Evolutionary conservation across 768 basidiomycete species (phyloP), one percentile per base, ranked within the genome.

Genomic region (Lentinula detonsa): DNA sequence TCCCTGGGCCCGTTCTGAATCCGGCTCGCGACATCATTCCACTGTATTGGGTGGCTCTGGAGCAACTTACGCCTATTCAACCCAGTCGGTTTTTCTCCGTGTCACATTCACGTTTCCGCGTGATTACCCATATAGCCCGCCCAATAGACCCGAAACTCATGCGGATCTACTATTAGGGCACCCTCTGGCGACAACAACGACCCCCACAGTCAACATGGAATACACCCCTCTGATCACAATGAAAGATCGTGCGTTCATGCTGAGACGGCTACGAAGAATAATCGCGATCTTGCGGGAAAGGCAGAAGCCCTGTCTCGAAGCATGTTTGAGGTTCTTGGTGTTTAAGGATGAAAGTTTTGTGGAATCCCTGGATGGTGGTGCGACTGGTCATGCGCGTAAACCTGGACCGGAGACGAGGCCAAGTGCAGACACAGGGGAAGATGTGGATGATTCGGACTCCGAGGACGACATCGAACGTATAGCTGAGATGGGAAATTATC

Each of bases 61-160:
- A 31, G 55, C 55, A 28, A 56, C 55, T 23, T 56, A 56, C 21
- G 39, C 55, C 6, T 56, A 56, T n/a, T 56, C 55, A 13, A 56
- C 55, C 18, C 55, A 56, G 33, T 88, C 87, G 18, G 89, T 90
- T 6, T 95, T 93, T 74, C 86, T 95, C 61, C 87, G 95, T 0
- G 83, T 96, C 31, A 88, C 91, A 1, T 95, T 97, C 75, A 87
- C 84, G 1, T 98, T 98, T 67, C 95, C 96, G 0, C 79, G 84
- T 23, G 83, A 84, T 46, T 98, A 98, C 68, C 90, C 91, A 0
- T 78, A 84, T 5, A 79, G 80, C 0, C 77, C 82, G 9, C 84
- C 87, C 18, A 34, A 40, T 23, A 40, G 18, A 11, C 10, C 23
- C 35, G 53, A 45, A 11, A 56, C 11, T 43, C 37, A 40, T 28